Evolutionary conservation across 2,329 filamentous ascomycete species (phyloP), one percentile per base, ranked within the genome.

Genomic region (Stachybotrys chartarum): DNA sequence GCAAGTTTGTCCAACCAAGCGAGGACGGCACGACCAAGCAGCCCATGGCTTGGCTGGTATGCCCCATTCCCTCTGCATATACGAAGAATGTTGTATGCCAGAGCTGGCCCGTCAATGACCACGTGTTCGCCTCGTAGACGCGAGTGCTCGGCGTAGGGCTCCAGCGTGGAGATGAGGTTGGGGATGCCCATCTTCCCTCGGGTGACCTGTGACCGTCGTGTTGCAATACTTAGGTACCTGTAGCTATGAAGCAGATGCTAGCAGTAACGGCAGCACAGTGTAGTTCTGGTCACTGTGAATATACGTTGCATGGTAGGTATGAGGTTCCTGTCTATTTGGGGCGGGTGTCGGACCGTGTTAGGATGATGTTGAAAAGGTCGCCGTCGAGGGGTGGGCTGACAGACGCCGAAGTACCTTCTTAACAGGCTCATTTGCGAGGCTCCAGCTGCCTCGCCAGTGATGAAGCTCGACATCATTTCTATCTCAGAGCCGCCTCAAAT

Each of bases 71-170:
- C 70, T 18, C 68, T 72, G 55, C 84, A 79, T 17, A 83, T 70
- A 52, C 83, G 75, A 57, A 88, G 84, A 46, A 92, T 75, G 67
- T 90, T 81, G 67, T 93, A 88, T 1, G 90, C 88, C 30, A 96
- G 73, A 2, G 84, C 86, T 5, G 91, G 91, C 0, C 91, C 91
- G 66, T 96, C 91, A 55, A 96, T 83, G 49, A 83, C 77, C 18
- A 80, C 70, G 6, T 63, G 63, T 45, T 75, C 65, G 30, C 70
- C 68, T 45, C 68, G 61, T 2, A 88, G 69, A 11, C 66, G 60
- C 7, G 67, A 68, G 17, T 70, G 63, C 31, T 71, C 67, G 1
- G 79, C 78, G 65, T 80, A 84, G 0, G 78, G 78, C 57, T 77
- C 72, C 48, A 88, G 68, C 52, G 78, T 76, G 14, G 73, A 68